These are phyloP conservation scores for Clavaria fumosa DNA, from an alignment of 768 basidiomycete genomes.

Conservation along the genomic window DNA sequence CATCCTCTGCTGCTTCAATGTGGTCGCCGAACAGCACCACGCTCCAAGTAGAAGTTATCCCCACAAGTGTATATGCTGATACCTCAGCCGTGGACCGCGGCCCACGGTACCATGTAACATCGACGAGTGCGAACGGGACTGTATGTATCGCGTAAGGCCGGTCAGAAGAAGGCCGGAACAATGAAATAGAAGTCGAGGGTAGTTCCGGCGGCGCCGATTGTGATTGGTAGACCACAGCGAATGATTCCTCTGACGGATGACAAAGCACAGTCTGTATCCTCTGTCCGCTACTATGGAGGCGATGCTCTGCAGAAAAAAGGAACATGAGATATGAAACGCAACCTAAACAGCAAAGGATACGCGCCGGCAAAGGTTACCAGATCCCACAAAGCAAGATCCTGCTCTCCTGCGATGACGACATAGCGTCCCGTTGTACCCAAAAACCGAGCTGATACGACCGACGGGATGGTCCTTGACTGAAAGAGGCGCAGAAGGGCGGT, in stretches of 20 bases:
- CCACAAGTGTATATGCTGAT: conserved; percentile 41
- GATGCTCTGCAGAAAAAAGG: conserved; percentile 33
- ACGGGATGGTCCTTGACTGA: too few relatives aligned
- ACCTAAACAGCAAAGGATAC: conserved; percentile 12
- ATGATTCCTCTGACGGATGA: conserved; percentile 40
- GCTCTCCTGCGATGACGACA: conserved; percentile 36
- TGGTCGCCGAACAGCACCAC: conserved; percentile 57
- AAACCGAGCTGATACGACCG: conserved; percentile 37
- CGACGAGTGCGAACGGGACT: conserved; percentile 52
- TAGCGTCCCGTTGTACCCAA: conserved; percentile 60
- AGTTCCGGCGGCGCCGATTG: too few relatives aligned
- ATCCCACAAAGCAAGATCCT: conserved; percentile 57
- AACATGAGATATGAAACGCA: conserved; percentile 1
- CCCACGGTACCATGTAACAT: conserved; percentile 24
- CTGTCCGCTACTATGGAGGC: conserved; percentile 30
- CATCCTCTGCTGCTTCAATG: conserved; percentile 24
- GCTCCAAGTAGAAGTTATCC: conserved; percentile 51
- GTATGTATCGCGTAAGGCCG: conserved; percentile 26
- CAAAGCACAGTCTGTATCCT: conserved; percentile 32
- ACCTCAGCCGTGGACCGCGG: conserved; percentile 10
- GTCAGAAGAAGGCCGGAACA: conserved; percentile 33
- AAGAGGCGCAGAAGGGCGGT: conserved; percentile 44
- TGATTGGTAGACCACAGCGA: conserved; percentile 38
- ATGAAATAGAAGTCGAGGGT: conserved; percentile 25
- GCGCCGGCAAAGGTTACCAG: conserved; percentile 44